Conservation (phyloP, 306 rosid genomes). For the Neltuma alba region DNA sequence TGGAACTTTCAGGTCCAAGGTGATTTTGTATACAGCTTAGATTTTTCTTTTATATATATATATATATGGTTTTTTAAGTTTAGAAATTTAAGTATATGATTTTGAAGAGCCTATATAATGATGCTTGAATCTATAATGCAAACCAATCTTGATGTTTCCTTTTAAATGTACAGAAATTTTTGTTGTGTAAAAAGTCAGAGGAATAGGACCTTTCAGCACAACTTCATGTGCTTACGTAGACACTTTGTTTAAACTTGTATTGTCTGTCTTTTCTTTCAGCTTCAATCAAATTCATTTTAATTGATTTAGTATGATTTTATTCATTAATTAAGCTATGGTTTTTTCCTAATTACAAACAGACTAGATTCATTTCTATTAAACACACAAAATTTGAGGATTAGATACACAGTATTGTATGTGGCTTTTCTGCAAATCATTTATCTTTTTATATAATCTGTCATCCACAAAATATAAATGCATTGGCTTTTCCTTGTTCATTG, state of each 20-base stretch:
- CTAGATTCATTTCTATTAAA: no score
- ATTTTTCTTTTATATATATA: not conserved
- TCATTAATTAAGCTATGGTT: not conserved
- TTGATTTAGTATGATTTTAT: not conserved
- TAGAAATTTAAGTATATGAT: conserved; percentile 34
- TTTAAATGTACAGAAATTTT: conserved; percentile 63
- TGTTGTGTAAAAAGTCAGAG: conserved; percentile 23
- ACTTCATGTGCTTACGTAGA: not conserved
- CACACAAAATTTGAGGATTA: no score
- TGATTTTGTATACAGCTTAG: conserved; percentile 36
- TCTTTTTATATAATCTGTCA: no score
- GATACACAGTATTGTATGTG: no score
- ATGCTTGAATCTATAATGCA: conserved; percentile 46
- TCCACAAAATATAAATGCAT: no score
- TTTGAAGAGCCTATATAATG: conserved; percentile 35
- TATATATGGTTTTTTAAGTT: not conserved
- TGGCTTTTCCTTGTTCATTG: no score
- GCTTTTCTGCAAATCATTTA: no score
- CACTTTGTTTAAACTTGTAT: not conserved
- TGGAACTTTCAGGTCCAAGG: conserved; percentile 98
- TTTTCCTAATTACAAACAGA: no score
- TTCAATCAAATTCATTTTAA: not conserved
- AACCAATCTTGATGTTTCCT: conserved; percentile 45
- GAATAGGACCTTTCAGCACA: not conserved
- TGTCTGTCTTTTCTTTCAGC: not conserved